Base-by-base conservation (phyloP, 306 rosid species). In the Castanea crenata region DNA sequence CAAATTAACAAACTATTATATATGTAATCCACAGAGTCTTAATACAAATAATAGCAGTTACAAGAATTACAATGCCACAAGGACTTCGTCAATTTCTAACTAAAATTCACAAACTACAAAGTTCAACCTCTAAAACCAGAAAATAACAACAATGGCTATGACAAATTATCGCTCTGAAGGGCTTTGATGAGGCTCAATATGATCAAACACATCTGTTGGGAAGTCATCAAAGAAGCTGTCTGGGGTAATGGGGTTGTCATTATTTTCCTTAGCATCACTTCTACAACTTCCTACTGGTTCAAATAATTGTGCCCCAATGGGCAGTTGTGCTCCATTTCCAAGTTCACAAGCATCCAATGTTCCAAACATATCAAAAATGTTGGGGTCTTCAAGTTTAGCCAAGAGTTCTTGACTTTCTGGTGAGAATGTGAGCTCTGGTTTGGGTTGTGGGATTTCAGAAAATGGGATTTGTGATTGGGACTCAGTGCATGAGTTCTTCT, bases 181-280 rank as follows among this genome's bases (percentile, higher is more conserved):
- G 78, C 77, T 85, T 10, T 83, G 56, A 80, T 84, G 89, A 31
- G 83, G 83, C 19, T 92, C 89, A 27, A 89, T 73, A 2, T 84
- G 82, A 80, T 90, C 96, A 58, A 89, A 92, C 89, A 92, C 84
- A 80, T 91, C 91, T 0, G 54, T 82, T 0, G 97, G 98, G 64
- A 92, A 90, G 87, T 94, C 98, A 69, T 88, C 92, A 10, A 94
- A 94, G 82, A 90, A 82, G 77, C 79, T 74, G 20, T 87, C 89
- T 1, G 83, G 79, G 75, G 74, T 81, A 27, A 74, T 72, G 15
- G 82, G 76, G 56, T 18, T 52, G 14, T 67, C 84, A 31, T 78
- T 58, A 25, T 69, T 64, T 27, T 79, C 87, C 81, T 57, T 63
- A 14, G 70, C 87, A 71, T 74, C 87, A 49, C 76, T 75, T 67